These are phyloP conservation scores for Lunasporangiospora selenospora DNA, from an alignment of 192 early-diverging fungal species.

Conservation along the genomic window DNA sequence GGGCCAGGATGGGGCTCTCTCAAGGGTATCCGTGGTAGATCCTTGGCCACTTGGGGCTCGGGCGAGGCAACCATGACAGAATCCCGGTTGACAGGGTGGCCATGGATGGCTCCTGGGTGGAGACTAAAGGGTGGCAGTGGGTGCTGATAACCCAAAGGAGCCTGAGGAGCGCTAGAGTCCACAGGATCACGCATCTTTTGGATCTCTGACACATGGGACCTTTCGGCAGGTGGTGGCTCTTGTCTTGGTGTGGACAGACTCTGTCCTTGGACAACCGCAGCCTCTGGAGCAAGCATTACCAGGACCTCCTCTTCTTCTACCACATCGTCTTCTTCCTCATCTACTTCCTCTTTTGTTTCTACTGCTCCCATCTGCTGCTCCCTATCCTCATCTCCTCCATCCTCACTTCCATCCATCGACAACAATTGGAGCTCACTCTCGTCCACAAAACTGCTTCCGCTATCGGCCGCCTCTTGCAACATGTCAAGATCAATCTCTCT, in stretches of 20 bases:
- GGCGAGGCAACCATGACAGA: too few species aligned
- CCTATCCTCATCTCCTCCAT: too few species aligned
- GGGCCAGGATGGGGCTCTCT: too few species aligned
- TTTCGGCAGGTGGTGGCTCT: neutral
- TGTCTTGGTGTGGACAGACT: neutral
- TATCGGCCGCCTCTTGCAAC: neutral
- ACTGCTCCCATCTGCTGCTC: too few species aligned
- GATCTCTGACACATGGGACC: neutral
- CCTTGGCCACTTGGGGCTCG: too few species aligned
- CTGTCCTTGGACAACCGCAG: neutral
- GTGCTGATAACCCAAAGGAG: too few species aligned
- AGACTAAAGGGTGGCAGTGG: neutral
- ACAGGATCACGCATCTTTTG: too few species aligned
- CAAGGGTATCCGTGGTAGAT: too few species aligned
- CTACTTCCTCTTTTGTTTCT: neutral
- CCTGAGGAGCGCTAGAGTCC: too few species aligned
- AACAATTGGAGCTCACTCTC: conserved; percentile 16
- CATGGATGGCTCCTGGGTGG: neutral
- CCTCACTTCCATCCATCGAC: neutral
- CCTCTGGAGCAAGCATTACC: conserved; percentile 9
- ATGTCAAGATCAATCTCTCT: neutral
- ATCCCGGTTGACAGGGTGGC: too few species aligned
- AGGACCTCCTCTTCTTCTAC: conserved; percentile 16
- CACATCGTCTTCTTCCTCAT: neutral
- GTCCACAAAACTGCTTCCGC: neutral